Conservation (phyloP, 768 basidiomycete species). For the Gyrodon lividus region DNA sequence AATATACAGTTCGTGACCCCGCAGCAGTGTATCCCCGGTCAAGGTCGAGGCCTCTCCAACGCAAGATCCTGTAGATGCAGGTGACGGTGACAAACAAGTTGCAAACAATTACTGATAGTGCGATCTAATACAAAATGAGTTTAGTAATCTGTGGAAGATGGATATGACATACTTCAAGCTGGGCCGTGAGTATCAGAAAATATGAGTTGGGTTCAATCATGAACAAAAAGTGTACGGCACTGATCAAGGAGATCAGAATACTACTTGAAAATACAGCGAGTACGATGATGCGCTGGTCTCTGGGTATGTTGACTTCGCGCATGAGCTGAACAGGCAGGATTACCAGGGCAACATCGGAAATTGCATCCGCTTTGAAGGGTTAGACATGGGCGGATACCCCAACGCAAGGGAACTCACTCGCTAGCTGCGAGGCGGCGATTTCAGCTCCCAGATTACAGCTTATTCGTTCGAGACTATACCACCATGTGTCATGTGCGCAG, state of each 20-base stretch:
- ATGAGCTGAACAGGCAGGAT: conserved; percentile 5
- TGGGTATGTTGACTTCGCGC: conserved; percentile 4
- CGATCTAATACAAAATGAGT: neutral
- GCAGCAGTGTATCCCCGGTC: neutral
- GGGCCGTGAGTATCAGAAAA: conserved; percentile 5
- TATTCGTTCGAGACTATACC: neutral
- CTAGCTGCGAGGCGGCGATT: neutral
- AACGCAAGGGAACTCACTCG: conserved; percentile 1
- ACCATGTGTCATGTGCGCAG: conserved; percentile 3
- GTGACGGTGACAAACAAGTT: conserved; percentile 6
- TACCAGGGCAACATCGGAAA: conserved; percentile 5
- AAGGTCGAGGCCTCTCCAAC: conserved; percentile 1
- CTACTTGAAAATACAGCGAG: conserved; percentile 9
- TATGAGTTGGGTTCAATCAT: conserved; percentile 2
- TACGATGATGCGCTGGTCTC: conserved; percentile 6
- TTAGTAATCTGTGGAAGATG: neutral
- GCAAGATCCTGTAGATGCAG: conserved; percentile 4
- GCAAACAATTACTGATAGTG: conserved; percentile 6
- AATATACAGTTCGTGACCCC: neutral
- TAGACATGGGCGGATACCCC: neutral
- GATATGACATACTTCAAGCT: conserved; percentile 3
- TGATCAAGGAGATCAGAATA: conserved; percentile 6
- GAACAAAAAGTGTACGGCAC: conserved; percentile 5
- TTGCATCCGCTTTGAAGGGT: conserved; percentile 2
- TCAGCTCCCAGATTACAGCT: conserved; percentile 4